Evolutionary conservation across 352 stramenopile genomes (phyloP).

Genomic region (Elongisporangium senticosum): DNA sequence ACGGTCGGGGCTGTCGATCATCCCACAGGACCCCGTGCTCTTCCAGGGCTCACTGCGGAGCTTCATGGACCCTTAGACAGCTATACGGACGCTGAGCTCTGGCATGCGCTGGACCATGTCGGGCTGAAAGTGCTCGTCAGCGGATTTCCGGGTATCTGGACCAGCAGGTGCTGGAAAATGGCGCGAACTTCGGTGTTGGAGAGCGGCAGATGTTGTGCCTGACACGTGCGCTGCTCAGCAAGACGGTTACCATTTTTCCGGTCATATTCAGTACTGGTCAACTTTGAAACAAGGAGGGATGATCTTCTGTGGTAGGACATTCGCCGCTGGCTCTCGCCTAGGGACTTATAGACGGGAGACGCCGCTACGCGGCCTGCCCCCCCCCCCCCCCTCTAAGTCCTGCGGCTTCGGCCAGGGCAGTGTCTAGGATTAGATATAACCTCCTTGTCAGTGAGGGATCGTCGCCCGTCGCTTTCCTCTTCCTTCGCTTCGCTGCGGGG

Average conservation of each 20-base stretch:
- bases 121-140: conserved; percentile 34
- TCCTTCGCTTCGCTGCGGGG: too few relatives aligned
- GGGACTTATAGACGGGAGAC: too few relatives aligned
- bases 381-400: too few relatives aligned
- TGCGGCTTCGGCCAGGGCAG: too few relatives aligned
- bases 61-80: conserved; percentile 86
- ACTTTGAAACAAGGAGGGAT: too few relatives aligned
- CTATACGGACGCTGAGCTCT: conserved; percentile 62
- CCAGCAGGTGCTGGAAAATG: conserved; percentile 56
- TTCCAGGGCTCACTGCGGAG: conserved; percentile 82
- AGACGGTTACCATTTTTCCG: conserved; percentile 87
- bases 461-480: too few relatives aligned
- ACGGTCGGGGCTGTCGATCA: conserved; percentile 18
- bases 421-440: too few relatives aligned
- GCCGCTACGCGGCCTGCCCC: too few relatives aligned
- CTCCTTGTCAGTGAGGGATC: too few relatives aligned
- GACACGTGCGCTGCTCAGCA: conserved; percentile 79
- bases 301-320: too few relatives aligned
- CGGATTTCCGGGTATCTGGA: conserved; percentile 2
- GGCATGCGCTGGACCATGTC: conserved; percentile 50
- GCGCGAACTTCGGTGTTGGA: conserved; percentile 89
- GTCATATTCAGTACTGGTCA: too few relatives aligned
- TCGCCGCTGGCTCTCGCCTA: too few relatives aligned
- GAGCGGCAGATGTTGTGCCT: conserved; percentile 93
- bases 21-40: conserved; percentile 67